phyloP scores from a whole-genome alignment of 495 filamentous ascomycete genomes.

The Pyronema domesticum region DNA sequence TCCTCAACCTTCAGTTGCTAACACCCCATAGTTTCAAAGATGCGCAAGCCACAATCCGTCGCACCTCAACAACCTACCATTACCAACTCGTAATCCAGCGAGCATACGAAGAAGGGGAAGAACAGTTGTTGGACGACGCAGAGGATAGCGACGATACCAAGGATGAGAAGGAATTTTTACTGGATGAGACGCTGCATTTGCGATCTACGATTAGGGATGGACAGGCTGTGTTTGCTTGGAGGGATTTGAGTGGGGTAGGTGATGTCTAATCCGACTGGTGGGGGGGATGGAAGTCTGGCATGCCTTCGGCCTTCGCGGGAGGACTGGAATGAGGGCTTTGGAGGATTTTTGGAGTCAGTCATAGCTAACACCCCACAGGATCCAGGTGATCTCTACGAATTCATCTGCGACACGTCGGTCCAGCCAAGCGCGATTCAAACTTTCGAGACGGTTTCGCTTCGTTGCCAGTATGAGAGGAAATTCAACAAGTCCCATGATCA shows the following conservation, averaged over 20 bases:
- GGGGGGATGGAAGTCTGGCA: not conserved
- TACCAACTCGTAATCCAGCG: constrained; percentile 93
- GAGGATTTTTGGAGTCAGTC: not conserved
- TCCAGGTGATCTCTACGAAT: constrained; percentile 83
- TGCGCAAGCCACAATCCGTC: constrained; percentile 74
- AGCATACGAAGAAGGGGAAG: constrained; percentile 94
- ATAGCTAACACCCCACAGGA: constrained; percentile 29
- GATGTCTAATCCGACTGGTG: not conserved
- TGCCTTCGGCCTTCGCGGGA: no score
- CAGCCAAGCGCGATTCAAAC: constrained; percentile 50
- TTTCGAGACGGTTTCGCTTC: constrained; percentile 67
- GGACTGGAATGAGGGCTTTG: not conserved
- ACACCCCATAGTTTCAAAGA: constrained; percentile 54
- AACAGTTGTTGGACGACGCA: constrained; percentile 65
- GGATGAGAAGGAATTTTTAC: constrained; percentile 91
- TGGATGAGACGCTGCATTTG: constrained; percentile 81
- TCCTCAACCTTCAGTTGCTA: not conserved
- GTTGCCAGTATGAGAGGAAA: constrained; percentile 96
- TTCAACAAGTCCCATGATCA: constrained; percentile 58
- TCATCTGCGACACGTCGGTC: constrained; percentile 68
- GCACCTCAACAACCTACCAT: constrained; percentile 83
- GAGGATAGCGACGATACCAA: constrained; percentile 65
- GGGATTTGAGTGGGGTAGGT: constrained; percentile 61
- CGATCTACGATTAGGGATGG: constrained; percentile 61
- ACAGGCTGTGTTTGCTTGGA: constrained; percentile 78